These are phyloP conservation scores for Litsea cubeba DNA, from an alignment of 164 flowering plant species.

Conservation along the genomic window DNA sequence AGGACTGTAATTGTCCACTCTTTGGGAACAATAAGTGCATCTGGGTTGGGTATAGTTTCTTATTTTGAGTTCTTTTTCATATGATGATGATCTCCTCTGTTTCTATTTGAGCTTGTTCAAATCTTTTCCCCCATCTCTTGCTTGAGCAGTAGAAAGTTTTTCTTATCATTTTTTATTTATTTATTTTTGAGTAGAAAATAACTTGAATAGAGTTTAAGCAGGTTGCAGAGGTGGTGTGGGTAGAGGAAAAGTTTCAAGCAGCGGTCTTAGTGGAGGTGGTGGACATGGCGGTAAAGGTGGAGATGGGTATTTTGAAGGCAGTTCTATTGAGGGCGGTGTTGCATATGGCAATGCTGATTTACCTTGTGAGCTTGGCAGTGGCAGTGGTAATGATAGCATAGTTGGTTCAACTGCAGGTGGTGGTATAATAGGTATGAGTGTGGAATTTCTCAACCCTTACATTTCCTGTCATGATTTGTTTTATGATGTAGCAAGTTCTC, in stretches of 20 bases:
- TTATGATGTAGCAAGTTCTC: no score
- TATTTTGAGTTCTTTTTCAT: background rate
- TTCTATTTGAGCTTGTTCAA: background rate
- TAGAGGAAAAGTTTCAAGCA: slow-evolving; percentile 52
- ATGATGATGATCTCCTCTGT: background rate
- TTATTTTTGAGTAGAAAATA: background rate
- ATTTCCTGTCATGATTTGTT: background rate
- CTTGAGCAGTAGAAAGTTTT: background rate
- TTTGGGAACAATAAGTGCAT: slow-evolving; percentile 66
- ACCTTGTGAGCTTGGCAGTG: slow-evolving; percentile 99
- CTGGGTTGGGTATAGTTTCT: slow-evolving; percentile 61
- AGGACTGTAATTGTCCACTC: slow-evolving; percentile 55
- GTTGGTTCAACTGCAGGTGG: slow-evolving; percentile 78
- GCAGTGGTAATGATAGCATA: slow-evolving; percentile 72
- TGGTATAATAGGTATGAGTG: slow-evolving; percentile 71
- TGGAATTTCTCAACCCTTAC: background rate
- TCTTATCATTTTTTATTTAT: background rate
- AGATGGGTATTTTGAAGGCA: slow-evolving; percentile 64
- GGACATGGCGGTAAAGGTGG: slow-evolving; percentile 99
- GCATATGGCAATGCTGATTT: slow-evolving; percentile 80
- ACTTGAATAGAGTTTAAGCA: slow-evolving; percentile 19
- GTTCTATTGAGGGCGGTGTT: slow-evolving; percentile 60
- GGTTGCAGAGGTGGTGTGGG: slow-evolving; percentile 92
- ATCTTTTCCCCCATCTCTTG: background rate
- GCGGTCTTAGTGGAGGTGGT: slow-evolving; percentile 79